phyloP scores from a whole-genome alignment of 1,139 yeast species.

The Nakaseomyces uthaithaninus region DNA sequence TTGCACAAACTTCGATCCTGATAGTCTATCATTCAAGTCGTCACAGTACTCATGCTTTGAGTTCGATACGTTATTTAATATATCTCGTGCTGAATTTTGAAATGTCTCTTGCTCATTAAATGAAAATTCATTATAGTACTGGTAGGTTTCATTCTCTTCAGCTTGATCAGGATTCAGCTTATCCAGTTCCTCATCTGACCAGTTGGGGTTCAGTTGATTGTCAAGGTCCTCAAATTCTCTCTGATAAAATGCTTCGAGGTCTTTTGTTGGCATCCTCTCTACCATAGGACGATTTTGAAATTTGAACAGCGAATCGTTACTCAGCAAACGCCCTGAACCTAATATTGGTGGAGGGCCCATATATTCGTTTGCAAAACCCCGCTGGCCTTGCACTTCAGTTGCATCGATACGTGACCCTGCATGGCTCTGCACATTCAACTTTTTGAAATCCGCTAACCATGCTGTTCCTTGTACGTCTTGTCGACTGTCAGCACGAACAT shows the following conservation, averaged over 20 bases:
- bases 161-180: neutral
- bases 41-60: neutral
- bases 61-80: neutral
- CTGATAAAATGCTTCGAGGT: constrained; percentile 2
- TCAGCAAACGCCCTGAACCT: neutral
- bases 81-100: constrained; percentile 5
- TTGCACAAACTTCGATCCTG: constrained; percentile 5
- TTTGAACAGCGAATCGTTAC: constrained; percentile 2
- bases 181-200: neutral
- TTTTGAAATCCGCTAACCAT: neutral
- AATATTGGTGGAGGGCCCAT: neutral
- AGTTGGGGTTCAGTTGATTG: neutral
- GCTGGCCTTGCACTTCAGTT: neutral
- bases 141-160: constrained; percentile 1
- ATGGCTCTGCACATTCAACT: neutral
- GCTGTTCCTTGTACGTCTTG: neutral
- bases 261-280: neutral
- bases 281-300: constrained; percentile 3
- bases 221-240: constrained; percentile 3
- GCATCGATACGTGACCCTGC: too few species aligned
- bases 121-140: constrained; percentile 1
- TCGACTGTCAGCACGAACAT: neutral
- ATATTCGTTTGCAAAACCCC: neutral
- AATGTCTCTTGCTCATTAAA: constrained; percentile 1
- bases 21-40: constrained; percentile 6